Evolutionary conservation across 164 flowering plant species (phyloP).

Genomic region (Chimonanthus praecox): DNA sequence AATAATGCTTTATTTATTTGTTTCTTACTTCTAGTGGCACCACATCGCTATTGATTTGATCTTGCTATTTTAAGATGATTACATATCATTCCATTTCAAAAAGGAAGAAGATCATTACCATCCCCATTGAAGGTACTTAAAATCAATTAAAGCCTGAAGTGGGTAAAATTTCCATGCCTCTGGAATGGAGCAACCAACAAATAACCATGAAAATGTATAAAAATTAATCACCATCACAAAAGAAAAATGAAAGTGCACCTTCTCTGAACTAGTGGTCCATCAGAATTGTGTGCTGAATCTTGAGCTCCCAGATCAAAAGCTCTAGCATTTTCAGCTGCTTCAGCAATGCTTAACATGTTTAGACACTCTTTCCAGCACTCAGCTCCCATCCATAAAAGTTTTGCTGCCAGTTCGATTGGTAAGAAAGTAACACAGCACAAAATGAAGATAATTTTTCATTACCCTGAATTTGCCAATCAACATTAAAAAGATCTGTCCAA

Average conservation of each 20-base stretch:
- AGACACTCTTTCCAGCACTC: slow-evolving; percentile 84
- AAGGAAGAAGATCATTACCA: too few relatives aligned
- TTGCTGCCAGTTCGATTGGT: slow-evolving; percentile 38
- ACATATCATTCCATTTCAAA: too few relatives aligned
- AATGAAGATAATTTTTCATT: background rate
- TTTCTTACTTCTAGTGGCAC: too few relatives aligned
- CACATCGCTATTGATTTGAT: too few relatives aligned
- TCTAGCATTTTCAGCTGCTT: slow-evolving; percentile 34
- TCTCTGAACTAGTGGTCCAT: slow-evolving; percentile 49
- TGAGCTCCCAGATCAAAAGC: slow-evolving; percentile 9
- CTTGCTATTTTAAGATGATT: too few relatives aligned
- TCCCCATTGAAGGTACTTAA: too few relatives aligned
- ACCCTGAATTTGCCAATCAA: background rate
- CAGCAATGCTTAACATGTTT: slow-evolving; percentile 61
- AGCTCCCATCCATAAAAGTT: slow-evolving; percentile 79
- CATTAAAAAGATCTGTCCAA: background rate
- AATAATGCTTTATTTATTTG: too few relatives aligned
- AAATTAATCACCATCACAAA: background rate
- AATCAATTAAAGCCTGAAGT: too few relatives aligned
- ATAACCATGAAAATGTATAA: too few relatives aligned
- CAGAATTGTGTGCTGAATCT: slow-evolving; percentile 11
- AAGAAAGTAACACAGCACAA: background rate
- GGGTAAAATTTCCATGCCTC: too few relatives aligned
- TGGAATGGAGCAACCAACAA: too few relatives aligned
- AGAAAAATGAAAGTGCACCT: slow-evolving; percentile 40